Evolutionary conservation across 345 rosid species (phyloP), one percentile per base, ranked within the genome.

Genomic region (Brassica incana): DNA sequence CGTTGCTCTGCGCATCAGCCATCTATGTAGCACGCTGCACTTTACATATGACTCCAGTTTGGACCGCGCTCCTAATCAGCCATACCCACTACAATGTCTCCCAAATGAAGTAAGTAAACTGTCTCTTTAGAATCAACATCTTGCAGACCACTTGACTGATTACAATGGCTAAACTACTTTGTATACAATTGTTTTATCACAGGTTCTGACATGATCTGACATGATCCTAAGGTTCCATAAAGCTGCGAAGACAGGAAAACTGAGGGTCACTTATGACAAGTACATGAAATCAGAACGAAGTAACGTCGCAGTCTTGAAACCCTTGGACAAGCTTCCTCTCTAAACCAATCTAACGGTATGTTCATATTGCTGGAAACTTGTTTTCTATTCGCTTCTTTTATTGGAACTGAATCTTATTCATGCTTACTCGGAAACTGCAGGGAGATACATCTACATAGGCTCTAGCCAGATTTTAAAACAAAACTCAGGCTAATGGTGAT

Each of bases 1-100:
- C 98, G 0, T 48, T 95, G 86, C 84, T 95, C 71, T 91, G 99
- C 81, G 99, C 99, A 73, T 88, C 99, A 9, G 96, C 96, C 35
- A 80, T 95, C 69, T 93, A 86, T 62, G 85, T 95, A 66, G 92
- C 99, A 33, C 85, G 97, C 43, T 86, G 89, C 84, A 90, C 92
- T 43, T 83, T 93, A 81, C 87, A 85, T 78, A 77, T 80, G 56
- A 62, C 81, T 80, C 99, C 99, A 50, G 70, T 82, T 63, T 93
- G 99, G 99, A 93, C 94, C 29, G 83, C 88, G 0, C 85, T 93
- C 75, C 90, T 95, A 68, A 71, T 67, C 64, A 84, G 75, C 69
- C 97, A 93, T 73, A 78, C 97, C 58, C 88, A 78, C 66, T 93
- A 88, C 81, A 83, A 84, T 50, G 89, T 85, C 69, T 33, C 87